phyloP scores from a whole-genome alignment of 2,329 filamentous ascomycete genomes.

The Cladorrhinum sp. region DNA sequence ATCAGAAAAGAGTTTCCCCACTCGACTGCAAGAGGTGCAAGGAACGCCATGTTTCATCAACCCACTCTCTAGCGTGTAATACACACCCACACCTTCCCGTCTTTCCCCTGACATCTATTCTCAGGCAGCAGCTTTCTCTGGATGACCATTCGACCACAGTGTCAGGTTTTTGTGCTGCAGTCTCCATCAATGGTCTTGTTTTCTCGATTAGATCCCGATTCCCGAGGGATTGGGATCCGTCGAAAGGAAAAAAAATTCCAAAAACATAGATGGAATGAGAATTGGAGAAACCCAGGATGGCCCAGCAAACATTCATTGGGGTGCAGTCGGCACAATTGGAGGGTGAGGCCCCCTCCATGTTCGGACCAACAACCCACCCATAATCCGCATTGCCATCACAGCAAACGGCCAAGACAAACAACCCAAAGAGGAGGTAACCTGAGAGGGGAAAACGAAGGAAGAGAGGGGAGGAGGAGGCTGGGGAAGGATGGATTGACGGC shows the following conservation, averaged over 20 bases:
- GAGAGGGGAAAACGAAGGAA: not conserved
- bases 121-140: slow-evolving; percentile 25
- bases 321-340: not conserved
- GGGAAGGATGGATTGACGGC: too few relatives aligned
- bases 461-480: not conserved
- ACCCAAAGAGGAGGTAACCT: not conserved
- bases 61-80: not conserved
- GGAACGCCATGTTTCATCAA: not conserved
- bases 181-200: not conserved
- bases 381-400: not conserved
- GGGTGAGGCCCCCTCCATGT: not conserved
- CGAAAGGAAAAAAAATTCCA: not conserved
- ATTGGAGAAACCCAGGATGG: not conserved
- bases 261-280: not conserved
- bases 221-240: not conserved
- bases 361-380: not conserved
- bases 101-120: not conserved
- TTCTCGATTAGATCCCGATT: not conserved
- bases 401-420: not conserved
- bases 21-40: not conserved
- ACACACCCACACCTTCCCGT: not conserved
- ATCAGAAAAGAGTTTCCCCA: not conserved
- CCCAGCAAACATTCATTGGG: not conserved
- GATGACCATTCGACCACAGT: slow-evolving; percentile 16
- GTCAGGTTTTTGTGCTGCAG: not conserved